These are phyloP conservation scores for Venustampulla echinocandica DNA, from an alignment of 495 filamentous ascomycete species.

Conservation along the genomic window DNA sequence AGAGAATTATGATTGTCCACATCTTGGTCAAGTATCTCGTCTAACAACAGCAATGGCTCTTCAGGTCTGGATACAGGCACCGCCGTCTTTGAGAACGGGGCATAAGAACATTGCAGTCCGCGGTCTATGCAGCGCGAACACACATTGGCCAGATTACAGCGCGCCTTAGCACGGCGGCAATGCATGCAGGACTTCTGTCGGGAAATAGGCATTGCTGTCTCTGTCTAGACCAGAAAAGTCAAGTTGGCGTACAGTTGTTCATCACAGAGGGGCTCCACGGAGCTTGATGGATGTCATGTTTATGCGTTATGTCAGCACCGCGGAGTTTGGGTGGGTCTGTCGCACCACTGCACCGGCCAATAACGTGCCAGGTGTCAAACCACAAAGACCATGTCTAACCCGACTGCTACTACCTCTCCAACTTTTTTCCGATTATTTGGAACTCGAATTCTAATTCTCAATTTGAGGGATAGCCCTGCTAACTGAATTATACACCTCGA, in stretches of 20 bases:
- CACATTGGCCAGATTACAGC: not conserved
- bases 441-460: not conserved
- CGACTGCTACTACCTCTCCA: conserved; percentile 1
- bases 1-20: not conserved
- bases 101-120: conserved; percentile 3
- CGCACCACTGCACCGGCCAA: not conserved
- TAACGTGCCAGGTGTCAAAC: not conserved
- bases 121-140: conserved; percentile 4
- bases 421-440: not conserved
- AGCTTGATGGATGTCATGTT: not conserved
- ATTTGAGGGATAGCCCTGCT: conserved; percentile 1
- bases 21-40: not conserved
- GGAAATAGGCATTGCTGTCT: conserved; percentile 2
- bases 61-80: not conserved
- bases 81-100: not conserved
- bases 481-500: not conserved
- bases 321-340: conserved; percentile 5
- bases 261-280: not conserved
- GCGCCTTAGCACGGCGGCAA: conserved; percentile 1
- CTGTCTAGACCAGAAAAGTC: not conserved
- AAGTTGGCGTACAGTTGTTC: conserved; percentile 3
- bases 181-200: conserved; percentile 5
- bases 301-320: conserved; percentile 2
- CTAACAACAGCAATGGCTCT: not conserved
- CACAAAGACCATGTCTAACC: not conserved